phyloP scores from a whole-genome alignment of 176 grass and related monocot genomes.

The Aegilops longissima region DNA sequence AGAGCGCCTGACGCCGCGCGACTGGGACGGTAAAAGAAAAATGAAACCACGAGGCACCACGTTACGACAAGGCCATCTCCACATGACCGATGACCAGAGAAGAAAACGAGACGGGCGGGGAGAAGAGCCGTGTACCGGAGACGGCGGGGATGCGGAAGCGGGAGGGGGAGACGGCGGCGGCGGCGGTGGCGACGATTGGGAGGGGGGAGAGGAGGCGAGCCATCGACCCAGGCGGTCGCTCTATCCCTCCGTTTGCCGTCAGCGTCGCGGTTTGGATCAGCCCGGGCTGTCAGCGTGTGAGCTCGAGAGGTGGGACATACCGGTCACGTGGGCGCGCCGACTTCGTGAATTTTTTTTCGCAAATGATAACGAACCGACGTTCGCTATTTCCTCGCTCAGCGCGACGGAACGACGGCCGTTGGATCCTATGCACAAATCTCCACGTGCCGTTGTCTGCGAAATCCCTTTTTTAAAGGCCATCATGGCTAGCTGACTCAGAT shows the following conservation, averaged over 20 bases:
- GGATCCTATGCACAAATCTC: too few species aligned
- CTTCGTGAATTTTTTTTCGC: too few species aligned
- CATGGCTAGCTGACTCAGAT: too few species aligned
- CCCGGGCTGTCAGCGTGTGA: background rate
- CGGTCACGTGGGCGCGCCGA: background rate
- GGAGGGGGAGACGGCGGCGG: slow-evolving; percentile 10
- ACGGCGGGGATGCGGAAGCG: slow-evolving; percentile 16
- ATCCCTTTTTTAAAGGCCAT: too few species aligned
- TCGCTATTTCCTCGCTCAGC: too few species aligned
- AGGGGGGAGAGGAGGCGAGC: slow-evolving; percentile 39
- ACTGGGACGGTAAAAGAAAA: slow-evolving; percentile 33
- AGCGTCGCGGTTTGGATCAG: background rate
- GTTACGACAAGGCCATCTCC: slow-evolving; percentile 1
- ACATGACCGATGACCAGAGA: background rate
- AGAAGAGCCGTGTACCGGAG: slow-evolving; percentile 15
- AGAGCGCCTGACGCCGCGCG: slow-evolving; percentile 40
- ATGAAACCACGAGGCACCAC: background rate
- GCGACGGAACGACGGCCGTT: too few species aligned
- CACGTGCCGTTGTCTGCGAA: too few species aligned
- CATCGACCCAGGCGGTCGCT: slow-evolving; percentile 22
- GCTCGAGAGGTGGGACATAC: background rate
- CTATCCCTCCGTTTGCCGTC: background rate
- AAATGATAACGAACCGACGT: too few species aligned
- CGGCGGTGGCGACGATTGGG: slow-evolving; percentile 33
- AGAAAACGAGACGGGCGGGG: background rate